Percentiles rank a stretch among this genome's conserved stretches.
Evolutionary conservation across 345 rosid species (phyloP).

Genomic region (Viola odorata): DNA sequence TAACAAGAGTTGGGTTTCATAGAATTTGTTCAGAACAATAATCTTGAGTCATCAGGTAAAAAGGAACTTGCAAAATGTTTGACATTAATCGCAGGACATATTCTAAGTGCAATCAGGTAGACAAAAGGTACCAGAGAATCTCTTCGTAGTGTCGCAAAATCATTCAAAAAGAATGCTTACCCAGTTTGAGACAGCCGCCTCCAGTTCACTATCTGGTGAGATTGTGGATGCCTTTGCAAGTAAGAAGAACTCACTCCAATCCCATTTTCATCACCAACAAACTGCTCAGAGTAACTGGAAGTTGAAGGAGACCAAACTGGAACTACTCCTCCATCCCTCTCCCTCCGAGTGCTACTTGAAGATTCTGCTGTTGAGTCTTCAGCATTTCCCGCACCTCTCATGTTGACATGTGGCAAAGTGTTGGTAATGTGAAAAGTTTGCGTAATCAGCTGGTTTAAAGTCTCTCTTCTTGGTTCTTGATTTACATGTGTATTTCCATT

Average conservation of each 20-base stretch:
- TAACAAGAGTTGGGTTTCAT: too few relatives aligned
- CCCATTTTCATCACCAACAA: conserved; percentile 67
- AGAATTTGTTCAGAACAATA: neutral
- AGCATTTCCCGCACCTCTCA: conserved; percentile 38
- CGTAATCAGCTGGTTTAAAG: conserved; percentile 26
- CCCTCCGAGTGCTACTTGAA: conserved; percentile 69
- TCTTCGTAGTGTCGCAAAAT: neutral
- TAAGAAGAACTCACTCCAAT: conserved; percentile 63
- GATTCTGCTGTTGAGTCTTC: conserved; percentile 96
- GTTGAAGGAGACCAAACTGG: conserved; percentile 89
- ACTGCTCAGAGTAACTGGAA: conserved; percentile 72
- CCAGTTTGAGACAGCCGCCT: conserved; percentile 85
- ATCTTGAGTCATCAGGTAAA: conserved; percentile 4
- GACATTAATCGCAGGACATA: too few relatives aligned
- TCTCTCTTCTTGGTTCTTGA: conserved; percentile 48
- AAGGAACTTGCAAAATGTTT: conserved; percentile 3
- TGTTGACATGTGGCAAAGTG: conserved; percentile 34
- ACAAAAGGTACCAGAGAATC: neutral
- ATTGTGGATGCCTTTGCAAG: conserved; percentile 75
- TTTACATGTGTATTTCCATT: conserved; percentile 31
- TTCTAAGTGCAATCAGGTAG: too few relatives aligned
- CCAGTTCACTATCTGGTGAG: conserved; percentile 80
- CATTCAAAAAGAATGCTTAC: conserved; percentile 11
- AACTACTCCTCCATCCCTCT: conserved; percentile 77
- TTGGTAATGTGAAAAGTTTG: conserved; percentile 32